Base-by-base conservation (phyloP, 352 stramenopile genomes). In the Globisporangium sylvaticum region DNA sequence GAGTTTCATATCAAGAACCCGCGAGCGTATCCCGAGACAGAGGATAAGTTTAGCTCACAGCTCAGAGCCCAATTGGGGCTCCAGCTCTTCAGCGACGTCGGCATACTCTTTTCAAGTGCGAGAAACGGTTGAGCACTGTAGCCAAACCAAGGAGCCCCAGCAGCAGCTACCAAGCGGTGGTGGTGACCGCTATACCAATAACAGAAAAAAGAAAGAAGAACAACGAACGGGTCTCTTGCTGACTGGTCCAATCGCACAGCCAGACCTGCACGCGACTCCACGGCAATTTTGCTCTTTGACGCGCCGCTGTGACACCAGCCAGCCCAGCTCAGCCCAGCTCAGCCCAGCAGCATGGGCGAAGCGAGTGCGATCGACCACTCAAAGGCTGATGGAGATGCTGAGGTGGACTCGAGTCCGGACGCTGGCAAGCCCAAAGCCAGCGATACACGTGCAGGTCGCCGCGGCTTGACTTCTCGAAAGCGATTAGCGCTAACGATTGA, bases 401-500 rank as follows among this genome's bases (percentile, higher is more conserved):
- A 8, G n/a, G 46, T 29, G 39, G 27, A 15, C 15, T 24, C 34
- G 31, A 54, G 20, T 29, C 31, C 8, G 34, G 18, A 25, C 1
- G 27, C 10, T 20, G 15, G 18, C 20, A 61, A 56, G 53, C 9
- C 15, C 24, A 58, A 44, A n/a, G 8, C 25, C 24, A 54, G 5
- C 15, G 39, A 44, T 24, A 44, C 10, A n/a, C 53, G 54, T 2
- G 20, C 24, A 9, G 39, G 61, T 8, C 62, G 61, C 1, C 66
- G 52, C 25, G 53, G 62, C 4, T 22, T 72, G 24, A 39, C 18
- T 14, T 53, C 53, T 39, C 66, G 66, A 10, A 69, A 69, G 34
- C 53, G 54, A 65, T 46, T 58, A 31, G 61, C 20, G 15, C 54
- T 72, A 48, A 70, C 64, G 52, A 70, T 70, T 25, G 58, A 70